A percentile compares a stretch with the other conserved stretches of the same genome.
phyloP scores from a whole-genome alignment of 257 asterid genomes.

The Catharanthus roseus region DNA sequence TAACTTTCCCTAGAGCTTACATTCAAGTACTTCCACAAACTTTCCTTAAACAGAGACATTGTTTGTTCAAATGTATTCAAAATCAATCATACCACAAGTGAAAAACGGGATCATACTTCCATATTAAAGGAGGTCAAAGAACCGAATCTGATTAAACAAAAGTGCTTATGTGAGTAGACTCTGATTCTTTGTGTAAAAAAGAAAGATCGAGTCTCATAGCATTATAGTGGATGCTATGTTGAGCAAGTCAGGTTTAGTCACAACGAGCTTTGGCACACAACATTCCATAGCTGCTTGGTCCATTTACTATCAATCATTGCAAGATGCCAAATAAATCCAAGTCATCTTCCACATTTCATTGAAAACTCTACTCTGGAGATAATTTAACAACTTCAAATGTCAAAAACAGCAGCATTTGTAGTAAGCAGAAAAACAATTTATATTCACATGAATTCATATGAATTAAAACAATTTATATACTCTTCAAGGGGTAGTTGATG shows the following conservation, averaged over 20 bases:
- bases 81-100: neutral
- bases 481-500: too few relatives aligned
- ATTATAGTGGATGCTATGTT: too few relatives aligned
- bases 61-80: neutral
- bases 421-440: neutral
- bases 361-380: neutral
- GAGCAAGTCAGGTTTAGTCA: neutral
- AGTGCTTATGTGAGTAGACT: too few relatives aligned
- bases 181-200: too few relatives aligned
- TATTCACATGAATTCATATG: too few relatives aligned
- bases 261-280: too few relatives aligned
- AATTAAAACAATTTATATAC: too few relatives aligned
- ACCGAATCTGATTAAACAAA: too few relatives aligned
- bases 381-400: constrained; percentile 7
- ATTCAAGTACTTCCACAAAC: neutral
- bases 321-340: constrained; percentile 9
- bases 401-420: neutral
- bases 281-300: too few relatives aligned
- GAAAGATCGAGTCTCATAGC: too few relatives aligned
- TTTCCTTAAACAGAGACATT: neutral
- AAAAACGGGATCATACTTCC: too few relatives aligned
- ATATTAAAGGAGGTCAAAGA: too few relatives aligned
- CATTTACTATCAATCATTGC: neutral
- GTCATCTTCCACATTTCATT: neutral
- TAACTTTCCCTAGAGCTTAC: neutral